phyloP scores from a whole-genome alignment of 108 stramenopile species.

The Nitzschia sp. region DNA sequence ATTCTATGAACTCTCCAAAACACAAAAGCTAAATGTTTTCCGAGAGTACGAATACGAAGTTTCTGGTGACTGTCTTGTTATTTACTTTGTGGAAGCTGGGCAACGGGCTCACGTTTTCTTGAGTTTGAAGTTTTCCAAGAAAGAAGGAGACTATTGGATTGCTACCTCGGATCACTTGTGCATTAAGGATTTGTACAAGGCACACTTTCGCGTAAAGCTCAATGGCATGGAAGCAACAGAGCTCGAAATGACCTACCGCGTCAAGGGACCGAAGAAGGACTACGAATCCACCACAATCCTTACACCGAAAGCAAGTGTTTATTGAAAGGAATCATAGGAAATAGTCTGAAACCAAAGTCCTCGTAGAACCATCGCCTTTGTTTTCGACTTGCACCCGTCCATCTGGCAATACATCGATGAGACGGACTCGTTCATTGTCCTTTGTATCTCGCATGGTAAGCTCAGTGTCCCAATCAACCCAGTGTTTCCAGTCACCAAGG shows the following conservation, averaged over 20 bases:
- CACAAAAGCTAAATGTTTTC: constrained; percentile 60
- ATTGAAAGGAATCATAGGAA: constrained; percentile 17
- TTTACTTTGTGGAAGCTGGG: constrained; percentile 69
- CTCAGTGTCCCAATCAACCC: constrained; percentile 48
- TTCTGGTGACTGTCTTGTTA: constrained; percentile 40
- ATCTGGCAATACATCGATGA: constrained; percentile 47
- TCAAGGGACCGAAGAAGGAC: constrained; percentile 68
- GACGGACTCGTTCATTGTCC: constrained; percentile 28
- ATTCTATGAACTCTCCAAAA: constrained; percentile 45
- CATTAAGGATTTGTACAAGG: constrained; percentile 69
- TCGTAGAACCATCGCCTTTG: constrained; percentile 33
- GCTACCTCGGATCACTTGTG: constrained; percentile 75
- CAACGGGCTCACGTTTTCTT: constrained; percentile 60
- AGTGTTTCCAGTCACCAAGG: constrained; percentile 47
- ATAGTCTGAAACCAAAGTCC: constrained; percentile 54
- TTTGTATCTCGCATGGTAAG: constrained; percentile 31
- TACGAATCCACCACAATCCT: constrained; percentile 68
- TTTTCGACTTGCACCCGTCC: constrained; percentile 46
- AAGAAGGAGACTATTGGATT: constrained; percentile 41
- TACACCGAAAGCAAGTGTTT: constrained; percentile 31
- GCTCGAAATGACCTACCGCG: constrained; percentile 61
- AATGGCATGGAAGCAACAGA: constrained; percentile 59
- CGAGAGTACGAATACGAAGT: constrained; percentile 64
- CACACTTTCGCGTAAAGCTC: constrained; percentile 52
- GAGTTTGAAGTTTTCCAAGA: constrained; percentile 54